These are phyloP conservation scores for Leishmania guyanensis DNA, from an alignment of 208 protist genomes.

Conservation along the genomic window DNA sequence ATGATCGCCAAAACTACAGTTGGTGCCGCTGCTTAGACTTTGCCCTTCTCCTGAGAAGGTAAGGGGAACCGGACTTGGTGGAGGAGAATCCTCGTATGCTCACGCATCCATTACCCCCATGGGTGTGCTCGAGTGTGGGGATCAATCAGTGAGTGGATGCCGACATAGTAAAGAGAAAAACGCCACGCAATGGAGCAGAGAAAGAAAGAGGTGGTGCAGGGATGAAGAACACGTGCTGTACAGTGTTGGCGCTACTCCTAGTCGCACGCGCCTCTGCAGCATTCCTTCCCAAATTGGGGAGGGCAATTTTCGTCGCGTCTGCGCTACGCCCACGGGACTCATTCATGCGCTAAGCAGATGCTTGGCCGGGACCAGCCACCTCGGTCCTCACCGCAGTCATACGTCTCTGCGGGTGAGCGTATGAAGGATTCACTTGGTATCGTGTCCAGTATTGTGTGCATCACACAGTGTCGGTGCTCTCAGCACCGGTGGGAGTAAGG, in stretches of 20 bases:
- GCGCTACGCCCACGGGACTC: no score
- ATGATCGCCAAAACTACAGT: not conserved
- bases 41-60: not conserved
- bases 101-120: not conserved
- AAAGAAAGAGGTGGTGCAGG: not conserved
- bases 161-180: not conserved
- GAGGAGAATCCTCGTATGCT: not conserved
- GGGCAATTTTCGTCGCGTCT: no score
- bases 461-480: no score
- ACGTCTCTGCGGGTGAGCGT: not conserved
- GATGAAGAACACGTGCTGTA: no score
- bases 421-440: no score
- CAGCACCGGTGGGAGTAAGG: not conserved
- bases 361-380: no score
- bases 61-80: not conserved
- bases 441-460: no score
- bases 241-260: no score
- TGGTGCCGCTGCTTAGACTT: not conserved
- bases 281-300: no score
- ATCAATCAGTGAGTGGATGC: not conserved
- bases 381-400: not conserved
- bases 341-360: no score
- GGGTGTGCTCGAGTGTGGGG: not conserved
- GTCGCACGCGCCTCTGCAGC: no score
- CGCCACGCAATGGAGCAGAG: not conserved